Evolutionary conservation across 2,329 filamentous ascomycete genomes (phyloP).

Genomic region (Dactylonectria estremocensis): DNA sequence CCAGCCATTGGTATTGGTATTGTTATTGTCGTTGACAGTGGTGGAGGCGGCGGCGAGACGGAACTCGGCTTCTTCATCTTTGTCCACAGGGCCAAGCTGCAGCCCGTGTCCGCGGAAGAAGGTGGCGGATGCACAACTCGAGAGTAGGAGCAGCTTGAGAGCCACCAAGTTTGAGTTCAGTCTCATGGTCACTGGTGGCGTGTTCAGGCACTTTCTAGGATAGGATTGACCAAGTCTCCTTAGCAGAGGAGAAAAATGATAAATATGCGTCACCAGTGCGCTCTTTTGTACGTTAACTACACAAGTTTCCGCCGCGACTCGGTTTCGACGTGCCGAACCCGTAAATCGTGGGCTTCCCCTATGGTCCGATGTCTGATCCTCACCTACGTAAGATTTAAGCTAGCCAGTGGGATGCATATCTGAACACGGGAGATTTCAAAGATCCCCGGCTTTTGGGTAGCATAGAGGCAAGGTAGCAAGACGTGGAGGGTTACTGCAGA

Average conservation of each 20-base stretch:
- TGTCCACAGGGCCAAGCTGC: conserved; percentile 12
- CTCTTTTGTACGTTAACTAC: not conserved
- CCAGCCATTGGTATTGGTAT: conserved; percentile 4
- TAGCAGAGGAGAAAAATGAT: not conserved
- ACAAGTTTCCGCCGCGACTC: not conserved
- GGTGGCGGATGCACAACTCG: conserved; percentile 5
- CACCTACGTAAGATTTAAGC: not conserved
- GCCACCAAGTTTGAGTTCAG: not conserved
- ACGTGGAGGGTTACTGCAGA: not conserved
- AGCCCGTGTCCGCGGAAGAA: conserved; percentile 17
- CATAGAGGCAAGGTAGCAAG: not conserved
- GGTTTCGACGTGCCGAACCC: not conserved
- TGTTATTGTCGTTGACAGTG: not conserved
- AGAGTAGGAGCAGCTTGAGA: conserved; percentile 16
- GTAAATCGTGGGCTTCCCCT: not conserved
- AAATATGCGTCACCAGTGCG: not conserved
- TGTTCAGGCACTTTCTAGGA: not conserved
- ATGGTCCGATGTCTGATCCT: not conserved
- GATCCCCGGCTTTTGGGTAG: conserved; percentile 5
- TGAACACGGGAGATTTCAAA: conserved; percentile 2
- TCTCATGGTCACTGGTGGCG: conserved; percentile 1
- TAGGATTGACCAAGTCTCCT: not conserved
- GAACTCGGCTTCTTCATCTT: conserved; percentile 4
- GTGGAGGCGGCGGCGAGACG: conserved; percentile 6
- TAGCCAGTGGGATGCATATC: not conserved